Conservation (phyloP, 1,284 basidiomycete species). For the Heterobasidion annosum region DNA sequence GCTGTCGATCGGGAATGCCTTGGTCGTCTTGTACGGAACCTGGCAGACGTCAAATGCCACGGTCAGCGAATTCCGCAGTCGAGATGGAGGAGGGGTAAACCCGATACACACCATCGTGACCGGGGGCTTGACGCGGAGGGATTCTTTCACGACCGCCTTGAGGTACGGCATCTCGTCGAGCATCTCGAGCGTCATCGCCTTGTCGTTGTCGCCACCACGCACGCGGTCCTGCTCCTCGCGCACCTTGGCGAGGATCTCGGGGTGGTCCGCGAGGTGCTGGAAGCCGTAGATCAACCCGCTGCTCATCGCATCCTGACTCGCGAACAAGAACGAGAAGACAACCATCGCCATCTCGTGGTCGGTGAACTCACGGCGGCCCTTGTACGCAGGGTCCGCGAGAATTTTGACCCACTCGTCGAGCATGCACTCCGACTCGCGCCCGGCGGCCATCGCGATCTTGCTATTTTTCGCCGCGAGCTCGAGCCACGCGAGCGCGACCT, state of each 20-base stretch:
- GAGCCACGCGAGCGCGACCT: constrained; percentile 81
- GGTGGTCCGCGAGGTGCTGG: constrained; percentile 93
- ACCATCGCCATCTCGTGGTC: constrained; percentile 97
- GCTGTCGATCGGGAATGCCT: constrained; percentile 84
- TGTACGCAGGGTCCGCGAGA: constrained; percentile 63
- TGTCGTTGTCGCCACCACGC: constrained; percentile 72
- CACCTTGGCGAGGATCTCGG: constrained; percentile 84
- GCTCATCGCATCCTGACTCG: constrained; percentile 98
- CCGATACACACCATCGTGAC: constrained; percentile 72
- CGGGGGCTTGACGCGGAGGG: constrained; percentile 83
- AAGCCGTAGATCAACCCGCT: constrained; percentile 90
- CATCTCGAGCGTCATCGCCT: constrained; percentile 82
- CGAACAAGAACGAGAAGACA: constrained; percentile 93
- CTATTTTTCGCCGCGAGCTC: constrained; percentile 72
- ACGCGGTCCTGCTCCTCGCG: constrained; percentile 87
- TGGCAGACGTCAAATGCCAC: constrained; percentile 16
- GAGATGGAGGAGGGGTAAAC: not conserved
- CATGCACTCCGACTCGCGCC: constrained; percentile 81
- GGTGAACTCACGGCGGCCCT: constrained; percentile 82
- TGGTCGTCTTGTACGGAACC: constrained; percentile 91
- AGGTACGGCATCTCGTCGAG: constrained; percentile 93
- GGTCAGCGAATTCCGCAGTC: not conserved
- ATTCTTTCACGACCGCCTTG: constrained; percentile 88
- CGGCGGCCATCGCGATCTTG: constrained; percentile 80
- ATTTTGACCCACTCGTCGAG: constrained; percentile 88